Conservation (phyloP, 345 rosid genomes). For the Hypericum androsaemum region DNA sequence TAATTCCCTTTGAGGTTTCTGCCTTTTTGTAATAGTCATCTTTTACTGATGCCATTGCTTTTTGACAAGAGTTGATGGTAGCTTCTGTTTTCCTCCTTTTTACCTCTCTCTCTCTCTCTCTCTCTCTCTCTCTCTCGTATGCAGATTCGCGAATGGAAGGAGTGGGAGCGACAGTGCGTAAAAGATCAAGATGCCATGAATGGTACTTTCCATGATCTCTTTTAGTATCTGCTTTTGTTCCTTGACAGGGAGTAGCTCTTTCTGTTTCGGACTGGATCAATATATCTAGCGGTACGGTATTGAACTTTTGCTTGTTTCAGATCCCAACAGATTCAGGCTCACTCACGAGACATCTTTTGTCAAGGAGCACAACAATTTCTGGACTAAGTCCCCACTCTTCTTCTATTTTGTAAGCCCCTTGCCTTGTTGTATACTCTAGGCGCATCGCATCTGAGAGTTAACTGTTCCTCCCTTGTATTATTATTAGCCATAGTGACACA, state of each 20-base stretch:
- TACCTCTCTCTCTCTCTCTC: not conserved
- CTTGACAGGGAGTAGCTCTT: too few species aligned
- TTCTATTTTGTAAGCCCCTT: constrained; percentile 50
- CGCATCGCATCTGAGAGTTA: too few species aligned
- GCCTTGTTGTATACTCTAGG: too few species aligned
- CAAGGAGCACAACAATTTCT: constrained; percentile 46
- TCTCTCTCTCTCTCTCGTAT: not conserved
- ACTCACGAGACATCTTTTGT: constrained; percentile 94
- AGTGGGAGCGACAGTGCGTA: constrained; percentile 51
- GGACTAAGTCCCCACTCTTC: constrained; percentile 40
- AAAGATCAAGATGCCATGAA: constrained; percentile 30
- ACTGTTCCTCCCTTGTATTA: too few species aligned
- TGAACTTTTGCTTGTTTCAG: constrained; percentile 27
- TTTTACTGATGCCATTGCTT: too few species aligned
- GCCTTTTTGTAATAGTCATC: too few species aligned
- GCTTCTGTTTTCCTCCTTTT: constrained; percentile 1
- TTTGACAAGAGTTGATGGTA: not conserved
- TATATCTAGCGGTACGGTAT: constrained; percentile 1
- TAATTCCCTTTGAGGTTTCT: not conserved
- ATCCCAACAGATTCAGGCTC: constrained; percentile 74
- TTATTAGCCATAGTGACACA: too few species aligned
- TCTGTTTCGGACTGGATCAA: too few species aligned
- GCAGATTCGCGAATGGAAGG: constrained; percentile 91
- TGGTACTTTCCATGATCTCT: constrained; percentile 18
- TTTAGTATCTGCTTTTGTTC: not conserved